Conservation (phyloP, 257 asterid species). For the Nicotiana obtusifolia region DNA sequence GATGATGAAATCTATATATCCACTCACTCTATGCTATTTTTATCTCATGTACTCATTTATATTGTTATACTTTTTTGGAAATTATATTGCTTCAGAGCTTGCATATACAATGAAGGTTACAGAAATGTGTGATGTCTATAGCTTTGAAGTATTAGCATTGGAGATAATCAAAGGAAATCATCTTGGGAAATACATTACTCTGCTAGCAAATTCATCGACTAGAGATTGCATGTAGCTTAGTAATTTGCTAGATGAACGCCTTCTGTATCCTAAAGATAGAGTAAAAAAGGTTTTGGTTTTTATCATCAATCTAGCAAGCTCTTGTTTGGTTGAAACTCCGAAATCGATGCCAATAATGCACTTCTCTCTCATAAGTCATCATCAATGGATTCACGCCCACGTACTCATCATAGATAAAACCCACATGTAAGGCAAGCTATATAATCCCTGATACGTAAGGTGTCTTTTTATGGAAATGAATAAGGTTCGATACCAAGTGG, state of each 20-base stretch:
- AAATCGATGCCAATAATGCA: slow-evolving; percentile 4
- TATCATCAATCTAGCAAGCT: not conserved
- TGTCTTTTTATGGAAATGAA: not conserved
- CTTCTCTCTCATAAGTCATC: not conserved
- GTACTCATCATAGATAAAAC: not conserved
- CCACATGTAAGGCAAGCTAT: not conserved
- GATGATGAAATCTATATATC: no score
- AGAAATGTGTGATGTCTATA: slow-evolving; percentile 2
- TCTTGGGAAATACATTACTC: not conserved
- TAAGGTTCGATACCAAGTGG: not conserved
- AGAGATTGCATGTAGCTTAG: not conserved
- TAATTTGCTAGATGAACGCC: not conserved
- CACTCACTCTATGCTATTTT: not conserved
- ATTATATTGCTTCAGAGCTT: not conserved
- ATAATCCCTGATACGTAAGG: not conserved
- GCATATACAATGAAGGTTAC: slow-evolving; percentile 9
- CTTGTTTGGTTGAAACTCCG: not conserved
- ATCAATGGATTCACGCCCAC: not conserved
- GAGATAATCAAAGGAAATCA: slow-evolving; percentile 10
- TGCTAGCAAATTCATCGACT: not conserved
- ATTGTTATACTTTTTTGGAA: not conserved
- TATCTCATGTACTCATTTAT: not conserved
- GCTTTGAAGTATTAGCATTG: slow-evolving; percentile 10
- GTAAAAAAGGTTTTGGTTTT: not conserved
- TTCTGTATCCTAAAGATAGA: not conserved